A percentile compares a stretch with the other conserved stretches of the same genome.
Evolutionary conservation across 2,329 filamentous ascomycete genomes (phyloP).

Genomic region (Coleophoma eucalyptorum): DNA sequence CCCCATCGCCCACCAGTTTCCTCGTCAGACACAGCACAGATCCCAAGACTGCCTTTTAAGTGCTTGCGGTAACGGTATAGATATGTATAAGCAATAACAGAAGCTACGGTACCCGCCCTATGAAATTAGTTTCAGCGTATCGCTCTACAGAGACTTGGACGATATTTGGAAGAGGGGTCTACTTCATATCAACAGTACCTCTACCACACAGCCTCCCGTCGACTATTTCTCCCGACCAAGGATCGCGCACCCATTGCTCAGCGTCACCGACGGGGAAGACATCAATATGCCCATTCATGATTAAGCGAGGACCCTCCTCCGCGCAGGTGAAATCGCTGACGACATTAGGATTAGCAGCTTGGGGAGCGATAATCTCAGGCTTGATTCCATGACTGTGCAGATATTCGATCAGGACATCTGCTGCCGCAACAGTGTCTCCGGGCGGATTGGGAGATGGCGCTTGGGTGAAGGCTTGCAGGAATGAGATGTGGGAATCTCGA

Average conservation of each 20-base stretch:
- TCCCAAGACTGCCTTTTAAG: conserved; percentile 17
- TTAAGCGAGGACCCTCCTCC: conserved; percentile 24
- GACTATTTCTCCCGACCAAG: conserved; percentile 33
- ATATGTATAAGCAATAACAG: conserved; percentile 33
- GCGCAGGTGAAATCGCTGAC: conserved; percentile 26
- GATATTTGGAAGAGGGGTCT: no score
- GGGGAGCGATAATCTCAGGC: conserved; percentile 25
- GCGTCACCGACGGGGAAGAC: conserved; percentile 33
- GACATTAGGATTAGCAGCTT: conserved; percentile 28
- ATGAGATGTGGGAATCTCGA: conserved; percentile 19
- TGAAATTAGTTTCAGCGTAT: no score
- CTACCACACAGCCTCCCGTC: conserved; percentile 30
- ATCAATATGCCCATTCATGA: conserved; percentile 39
- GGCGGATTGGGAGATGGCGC: conserved; percentile 34
- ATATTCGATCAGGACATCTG: conserved; percentile 27
- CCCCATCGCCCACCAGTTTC: conserved; percentile 35
- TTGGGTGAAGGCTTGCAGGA: conserved; percentile 30
- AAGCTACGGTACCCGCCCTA: conserved; percentile 32
- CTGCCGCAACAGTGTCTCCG: conserved; percentile 31
- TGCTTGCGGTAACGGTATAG: conserved; percentile 19
- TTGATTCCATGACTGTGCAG: conserved; percentile 20
- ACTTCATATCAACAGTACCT: conserved; percentile 38
- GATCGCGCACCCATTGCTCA: conserved; percentile 29
- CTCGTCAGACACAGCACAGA: conserved; percentile 34
- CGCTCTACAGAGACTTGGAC: no score